A percentile compares a stretch with the other conserved stretches of the same genome.
Conservation (phyloP, 345 rosid species). For the Populus nigra region DNA sequence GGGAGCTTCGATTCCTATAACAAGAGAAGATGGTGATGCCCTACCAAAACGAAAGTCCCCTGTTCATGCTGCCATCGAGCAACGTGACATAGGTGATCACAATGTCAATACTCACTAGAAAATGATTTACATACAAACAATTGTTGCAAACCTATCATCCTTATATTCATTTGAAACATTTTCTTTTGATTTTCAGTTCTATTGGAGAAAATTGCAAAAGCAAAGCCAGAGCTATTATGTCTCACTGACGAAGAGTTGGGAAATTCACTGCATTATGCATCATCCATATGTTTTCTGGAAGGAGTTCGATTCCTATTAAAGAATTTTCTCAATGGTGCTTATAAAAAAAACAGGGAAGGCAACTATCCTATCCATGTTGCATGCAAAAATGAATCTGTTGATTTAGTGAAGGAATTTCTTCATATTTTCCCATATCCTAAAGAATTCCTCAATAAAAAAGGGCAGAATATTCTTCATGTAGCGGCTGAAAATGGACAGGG, state of each 20-base stretch:
- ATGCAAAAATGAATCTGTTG: background rate
- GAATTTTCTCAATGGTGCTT: background rate
- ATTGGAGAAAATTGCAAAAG: background rate
- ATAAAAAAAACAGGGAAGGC: background rate
- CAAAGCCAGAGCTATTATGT: too few relatives aligned
- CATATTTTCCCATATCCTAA: background rate
- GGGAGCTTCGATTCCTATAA: too few relatives aligned
- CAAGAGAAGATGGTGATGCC: background rate
- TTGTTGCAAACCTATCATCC: background rate
- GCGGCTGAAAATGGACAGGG: background rate
- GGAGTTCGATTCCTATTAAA: background rate
- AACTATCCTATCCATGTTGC: conserved; percentile 3
- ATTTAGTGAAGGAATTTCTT: background rate
- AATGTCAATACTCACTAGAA: background rate
- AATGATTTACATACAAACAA: background rate
- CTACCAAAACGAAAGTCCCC: background rate
- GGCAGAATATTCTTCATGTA: background rate
- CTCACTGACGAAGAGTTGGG: background rate
- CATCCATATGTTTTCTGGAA: background rate
- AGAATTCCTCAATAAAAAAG: background rate
- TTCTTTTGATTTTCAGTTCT: background rate
- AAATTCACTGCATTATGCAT: conserved; percentile 1
- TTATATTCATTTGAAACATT: background rate
- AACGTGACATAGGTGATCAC: background rate
- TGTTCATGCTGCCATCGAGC: background rate